These are phyloP conservation scores for Protomyces gravidus DNA, from an alignment of 1,139 yeast genomes.

Conservation along the genomic window DNA sequence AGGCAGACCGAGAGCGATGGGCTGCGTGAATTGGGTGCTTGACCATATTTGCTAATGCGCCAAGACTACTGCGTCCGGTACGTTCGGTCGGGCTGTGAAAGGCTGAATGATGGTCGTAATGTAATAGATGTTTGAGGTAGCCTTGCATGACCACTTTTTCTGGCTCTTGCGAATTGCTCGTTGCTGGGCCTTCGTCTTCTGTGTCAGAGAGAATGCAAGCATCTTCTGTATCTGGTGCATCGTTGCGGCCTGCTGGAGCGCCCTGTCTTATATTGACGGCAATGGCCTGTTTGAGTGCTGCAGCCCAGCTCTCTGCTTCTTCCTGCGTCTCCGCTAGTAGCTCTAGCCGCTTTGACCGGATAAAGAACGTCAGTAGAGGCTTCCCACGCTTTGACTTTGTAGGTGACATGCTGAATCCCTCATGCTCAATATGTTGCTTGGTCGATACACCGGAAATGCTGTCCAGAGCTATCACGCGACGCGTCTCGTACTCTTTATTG, in stretches of 20 bases:
- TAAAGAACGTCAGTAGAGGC: constrained; percentile 46
- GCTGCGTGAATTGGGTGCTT: not conserved
- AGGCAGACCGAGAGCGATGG: not conserved
- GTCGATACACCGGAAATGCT: constrained; percentile 44
- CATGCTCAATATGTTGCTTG: constrained; percentile 42
- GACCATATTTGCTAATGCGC: not conserved
- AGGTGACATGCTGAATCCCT: not conserved
- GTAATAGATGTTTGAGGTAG: constrained; percentile 2
- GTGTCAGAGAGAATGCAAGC: not conserved
- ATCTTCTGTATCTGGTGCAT: not conserved
- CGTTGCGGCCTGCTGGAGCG: too few species aligned
- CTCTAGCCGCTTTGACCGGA: constrained; percentile 46
- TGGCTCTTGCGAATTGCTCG: constrained; percentile 1
- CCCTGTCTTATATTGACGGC: not conserved
- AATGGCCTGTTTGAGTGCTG: constrained; percentile 41
- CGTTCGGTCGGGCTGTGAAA: not conserved
- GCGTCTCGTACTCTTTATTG: constrained; percentile 54
- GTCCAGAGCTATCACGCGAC: constrained; percentile 46
- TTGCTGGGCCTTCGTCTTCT: not conserved
- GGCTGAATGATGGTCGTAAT: not conserved
- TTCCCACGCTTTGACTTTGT: not conserved
- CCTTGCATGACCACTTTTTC: constrained; percentile 27
- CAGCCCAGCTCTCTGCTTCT: constrained; percentile 47
- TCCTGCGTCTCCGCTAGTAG: constrained; percentile 44
- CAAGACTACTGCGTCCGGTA: not conserved